Evolutionary conservation across 2,329 filamentous ascomycete genomes (phyloP).

Genomic region (Hypoxylon sp.): DNA sequence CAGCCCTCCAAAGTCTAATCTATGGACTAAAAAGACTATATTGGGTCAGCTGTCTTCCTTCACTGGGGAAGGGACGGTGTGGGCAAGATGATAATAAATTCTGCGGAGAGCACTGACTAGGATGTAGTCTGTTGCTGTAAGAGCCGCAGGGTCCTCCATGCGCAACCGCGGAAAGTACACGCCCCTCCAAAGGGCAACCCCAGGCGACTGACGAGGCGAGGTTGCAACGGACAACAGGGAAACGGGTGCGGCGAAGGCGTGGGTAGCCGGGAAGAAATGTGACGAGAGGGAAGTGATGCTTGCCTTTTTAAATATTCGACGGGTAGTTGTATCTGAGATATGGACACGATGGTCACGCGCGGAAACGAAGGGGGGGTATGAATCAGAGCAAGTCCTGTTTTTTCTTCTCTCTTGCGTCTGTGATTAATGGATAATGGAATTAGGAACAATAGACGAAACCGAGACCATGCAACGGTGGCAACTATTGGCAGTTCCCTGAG

Average conservation of each 20-base stretch:
- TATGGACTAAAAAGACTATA: conserved; percentile 30
- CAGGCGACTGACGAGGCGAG: conserved; percentile 24
- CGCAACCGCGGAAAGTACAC: conserved; percentile 16
- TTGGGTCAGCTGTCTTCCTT: conserved; percentile 32
- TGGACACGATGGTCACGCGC: conserved; percentile 36
- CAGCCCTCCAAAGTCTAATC: conserved; percentile 31
- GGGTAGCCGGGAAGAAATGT: conserved; percentile 4
- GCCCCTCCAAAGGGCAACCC: conserved; percentile 34
- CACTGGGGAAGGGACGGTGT: conserved; percentile 24
- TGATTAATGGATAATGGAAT: conserved; percentile 37
- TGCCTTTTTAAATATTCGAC: conserved; percentile 40
- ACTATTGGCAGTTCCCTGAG: conserved; percentile 27
- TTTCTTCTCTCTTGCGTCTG: conserved; percentile 14
- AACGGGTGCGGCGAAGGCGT: conserved; percentile 24
- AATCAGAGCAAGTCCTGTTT: conserved; percentile 15
- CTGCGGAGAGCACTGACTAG: conserved; percentile 26
- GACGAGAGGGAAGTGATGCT: conserved; percentile 20
- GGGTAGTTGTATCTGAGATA: conserved; percentile 27
- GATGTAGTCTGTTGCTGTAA: conserved; percentile 33
- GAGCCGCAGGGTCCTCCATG: conserved; percentile 41
- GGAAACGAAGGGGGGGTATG: conserved; percentile 16
- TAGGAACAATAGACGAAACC: conserved; percentile 43
- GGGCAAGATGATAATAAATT: conserved; percentile 15
- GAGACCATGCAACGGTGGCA: conserved; percentile 43
- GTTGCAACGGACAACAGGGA: conserved; percentile 20